Base-by-base conservation (phyloP, 257 asterid genomes). In the Capsicum pubescens region DNA sequence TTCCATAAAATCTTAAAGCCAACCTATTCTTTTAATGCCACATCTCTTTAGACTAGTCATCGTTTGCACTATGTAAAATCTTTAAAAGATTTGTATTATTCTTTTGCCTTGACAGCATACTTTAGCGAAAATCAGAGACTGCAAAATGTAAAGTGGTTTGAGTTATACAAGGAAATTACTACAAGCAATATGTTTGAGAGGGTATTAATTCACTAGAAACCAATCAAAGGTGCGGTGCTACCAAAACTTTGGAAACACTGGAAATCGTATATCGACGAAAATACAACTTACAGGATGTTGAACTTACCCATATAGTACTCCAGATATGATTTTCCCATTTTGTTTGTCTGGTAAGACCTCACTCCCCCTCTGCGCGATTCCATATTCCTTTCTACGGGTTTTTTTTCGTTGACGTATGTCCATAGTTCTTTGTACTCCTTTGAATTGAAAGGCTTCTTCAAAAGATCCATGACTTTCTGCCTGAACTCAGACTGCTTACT, bases 391-490 rank as follows among this genome's bases (percentile, higher is more conserved):
- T 15, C 44, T 39, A 83, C 54, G 55, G 71, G 81, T 74, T 69
- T 69, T 83, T 74, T 16, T 70, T 16, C 59, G 4, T 70, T 83
- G 44, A 69, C 81, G 17, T 6, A 26, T 3, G 50, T 39, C 85
- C 46, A 70, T 32, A 83, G 82, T 8, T 56, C 69, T 83, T 70
- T 79, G 44, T 70, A 83, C 85, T 83, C 85, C 12, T 56, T 52
- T 58, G 46, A 50, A 58, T 83, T 21, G 54, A 56, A 83, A 67
- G 85, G 85, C 85, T 44, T 70, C 70, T 83, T 83, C 56, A 83
- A 58, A 70, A 83, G 61, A 70, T 55, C 54, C 21, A 21, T 70
- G 57, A 83, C 79, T 74, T 70, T 70, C 85, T 42, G 17, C 58
- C 85, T 83, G 55, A 83, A 83, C 64, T 56, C 15, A 56, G 85